Evolutionary conservation across 139 green algal species (phyloP), one percentile per base, ranked within the genome.

Genomic region (Ulvella scutata): DNA sequence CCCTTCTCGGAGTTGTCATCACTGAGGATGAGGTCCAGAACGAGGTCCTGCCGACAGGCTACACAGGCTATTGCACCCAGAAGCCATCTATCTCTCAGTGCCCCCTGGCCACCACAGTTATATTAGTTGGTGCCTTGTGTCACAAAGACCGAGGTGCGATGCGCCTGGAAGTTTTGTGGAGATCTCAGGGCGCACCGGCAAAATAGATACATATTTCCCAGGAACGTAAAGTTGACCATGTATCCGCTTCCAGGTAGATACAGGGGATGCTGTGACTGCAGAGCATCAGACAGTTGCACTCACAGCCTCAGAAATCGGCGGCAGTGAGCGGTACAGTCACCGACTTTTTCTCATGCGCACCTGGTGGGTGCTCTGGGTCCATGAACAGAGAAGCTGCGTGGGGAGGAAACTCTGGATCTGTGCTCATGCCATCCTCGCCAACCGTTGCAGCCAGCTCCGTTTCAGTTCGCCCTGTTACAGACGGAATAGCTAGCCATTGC

Each of bases 51-150:
- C 17, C 62, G 72, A n/a, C 43, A 43, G 2, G 79, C 78, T 9
- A 88, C 82, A 4, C 79, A 80, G 0, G 76, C 84, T 38, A 88
- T 76, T 1, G 84, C 84, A 3, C 80, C 82, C 36, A 87, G 73
- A 72, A 88, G 84, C 38, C 75, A 51, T 2, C 74, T 44, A 39
- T 78, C 78, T 3, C 77, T 37, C 17, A 83, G 62, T 4, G 61
- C 62, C n/a, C 82, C 79, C 77, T 86, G 76, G n/a, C n/a, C n/a
- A n/a, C n/a, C 40, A 72, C 80, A 31, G 80, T 76, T 1, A 77
- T 62, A 17, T 80, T 73, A 37, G 75, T 67, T 17, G 76, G 61
- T 38, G 82, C 78, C 2, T 75, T 77, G 76, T 51, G 80, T 13
- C 78, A 83, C 78, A 20, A 23, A n/a, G 13, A 17, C 31, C n/a